phyloP scores from a whole-genome alignment of 1,139 yeast species.

The Martiniozyma asiatica region DNA sequence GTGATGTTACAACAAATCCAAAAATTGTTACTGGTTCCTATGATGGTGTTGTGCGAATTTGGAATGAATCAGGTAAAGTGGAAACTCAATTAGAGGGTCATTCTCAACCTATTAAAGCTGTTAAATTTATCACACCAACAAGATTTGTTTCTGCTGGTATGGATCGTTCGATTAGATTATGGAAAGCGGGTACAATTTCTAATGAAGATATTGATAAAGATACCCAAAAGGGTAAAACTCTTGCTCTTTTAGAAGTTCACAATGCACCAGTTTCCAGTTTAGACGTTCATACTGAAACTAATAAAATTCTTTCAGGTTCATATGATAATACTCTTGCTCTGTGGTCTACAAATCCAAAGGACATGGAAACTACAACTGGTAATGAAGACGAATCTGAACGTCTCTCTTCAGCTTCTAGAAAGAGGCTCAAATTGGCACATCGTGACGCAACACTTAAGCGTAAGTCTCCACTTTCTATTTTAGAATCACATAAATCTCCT shows the following conservation, averaged over 20 bases:
- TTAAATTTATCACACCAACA: constrained; percentile 63
- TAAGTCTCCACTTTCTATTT: constrained; percentile 65
- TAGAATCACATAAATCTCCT: constrained; percentile 76
- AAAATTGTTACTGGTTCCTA: constrained; percentile 80
- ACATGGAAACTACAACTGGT: constrained; percentile 66
- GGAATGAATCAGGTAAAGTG: constrained; percentile 75
- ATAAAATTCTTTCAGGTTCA: constrained; percentile 70
- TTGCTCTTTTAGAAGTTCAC: constrained; percentile 82
- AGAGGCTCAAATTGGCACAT: constrained; percentile 73
- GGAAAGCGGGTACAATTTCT: constrained; percentile 57
- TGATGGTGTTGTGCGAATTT: constrained; percentile 87
- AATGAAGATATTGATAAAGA: constrained; percentile 37
- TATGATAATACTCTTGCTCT: constrained; percentile 72
- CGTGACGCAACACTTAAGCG: constrained; percentile 69
- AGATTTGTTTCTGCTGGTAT: constrained; percentile 78
- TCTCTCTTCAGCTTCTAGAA: constrained; percentile 69
- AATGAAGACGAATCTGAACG: constrained; percentile 29
- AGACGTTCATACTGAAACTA: constrained; percentile 40
- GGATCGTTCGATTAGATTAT: constrained; percentile 78
- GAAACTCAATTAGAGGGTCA: constrained; percentile 81
- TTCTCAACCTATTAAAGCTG: constrained; percentile 72
- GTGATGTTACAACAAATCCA: constrained; percentile 26
- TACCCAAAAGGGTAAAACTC: constrained; percentile 59
- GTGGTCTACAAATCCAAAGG: constrained; percentile 83
- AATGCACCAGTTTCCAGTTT: constrained; percentile 75